Percentiles rank a stretch among this genome's conserved stretches.
Evolutionary conservation across 768 basidiomycete species (phyloP).

Genomic region (Steccherinum ochraceum): DNA sequence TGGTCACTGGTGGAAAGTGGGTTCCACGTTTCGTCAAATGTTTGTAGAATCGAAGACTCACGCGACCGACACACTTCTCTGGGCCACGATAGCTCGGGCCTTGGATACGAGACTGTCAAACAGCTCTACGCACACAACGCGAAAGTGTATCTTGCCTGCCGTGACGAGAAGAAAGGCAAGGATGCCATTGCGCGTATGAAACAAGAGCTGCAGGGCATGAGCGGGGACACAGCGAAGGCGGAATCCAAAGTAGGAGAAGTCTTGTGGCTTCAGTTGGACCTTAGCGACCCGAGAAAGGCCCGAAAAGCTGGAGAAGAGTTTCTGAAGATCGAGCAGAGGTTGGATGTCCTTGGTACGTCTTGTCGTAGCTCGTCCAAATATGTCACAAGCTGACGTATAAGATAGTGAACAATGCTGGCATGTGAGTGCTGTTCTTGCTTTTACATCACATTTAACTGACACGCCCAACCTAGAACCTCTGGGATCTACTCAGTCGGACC

Average conservation of each 20-base stretch:
- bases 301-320: constrained; percentile 31
- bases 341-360: constrained; percentile 37
- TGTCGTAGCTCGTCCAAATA: neutral
- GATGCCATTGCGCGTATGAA: constrained; percentile 43
- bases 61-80: neutral
- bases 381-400: constrained; percentile 14
- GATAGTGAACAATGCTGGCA: constrained; percentile 48
- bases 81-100: constrained; percentile 31
- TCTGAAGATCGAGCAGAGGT: constrained; percentile 29
- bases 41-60: neutral
- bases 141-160: constrained; percentile 53
- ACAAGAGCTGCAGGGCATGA: constrained; percentile 30
- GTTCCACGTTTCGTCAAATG: constrained; percentile 8
- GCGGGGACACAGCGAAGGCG: neutral
- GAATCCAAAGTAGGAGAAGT: constrained; percentile 8
- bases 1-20: constrained; percentile 58
- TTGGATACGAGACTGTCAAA: constrained; percentile 46
- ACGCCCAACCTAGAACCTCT: neutral
- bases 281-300: constrained; percentile 31
- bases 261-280: constrained; percentile 32
- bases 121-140: constrained; percentile 48
- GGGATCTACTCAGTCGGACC: neutral
- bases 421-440: neutral
- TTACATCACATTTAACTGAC: neutral
- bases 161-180: constrained; percentile 38